phyloP scores from a whole-genome alignment of 306 rosid genomes.

The Dicorynia guianensis region DNA sequence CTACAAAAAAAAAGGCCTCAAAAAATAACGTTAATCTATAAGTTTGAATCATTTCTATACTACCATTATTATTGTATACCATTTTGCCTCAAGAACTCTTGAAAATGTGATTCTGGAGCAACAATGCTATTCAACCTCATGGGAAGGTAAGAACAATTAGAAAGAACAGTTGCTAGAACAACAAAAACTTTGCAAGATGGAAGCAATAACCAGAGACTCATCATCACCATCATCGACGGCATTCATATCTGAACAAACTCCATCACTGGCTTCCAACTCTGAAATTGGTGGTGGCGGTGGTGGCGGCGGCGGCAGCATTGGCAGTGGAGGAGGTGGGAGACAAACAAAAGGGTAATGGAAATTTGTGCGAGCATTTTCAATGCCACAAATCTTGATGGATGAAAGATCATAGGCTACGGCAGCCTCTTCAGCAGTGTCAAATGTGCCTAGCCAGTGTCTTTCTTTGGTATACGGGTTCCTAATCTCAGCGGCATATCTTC shows the following conservation, averaged over 20 bases:
- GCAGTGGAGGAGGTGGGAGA: conserved; percentile 22
- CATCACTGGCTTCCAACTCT: conserved; percentile 27
- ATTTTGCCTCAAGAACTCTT: too few relatives aligned
- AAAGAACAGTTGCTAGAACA: conserved; percentile 13
- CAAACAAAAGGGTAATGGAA: conserved; percentile 40
- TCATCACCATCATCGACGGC: conserved; percentile 34
- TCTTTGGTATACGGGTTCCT: conserved; percentile 47
- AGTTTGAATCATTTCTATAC: too few relatives aligned
- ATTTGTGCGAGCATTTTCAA: conserved; percentile 38
- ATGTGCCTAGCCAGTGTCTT: conserved; percentile 50
- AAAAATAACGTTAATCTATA: too few relatives aligned
- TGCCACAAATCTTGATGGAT: conserved; percentile 44
- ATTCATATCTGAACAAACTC: conserved; percentile 1
- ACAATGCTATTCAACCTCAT: too few relatives aligned
- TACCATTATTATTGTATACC: too few relatives aligned
- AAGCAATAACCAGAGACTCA: conserved; percentile 49
- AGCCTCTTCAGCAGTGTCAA: conserved; percentile 49
- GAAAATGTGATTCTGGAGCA: too few relatives aligned
- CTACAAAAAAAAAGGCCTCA: too few relatives aligned
- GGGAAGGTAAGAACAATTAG: not conserved
- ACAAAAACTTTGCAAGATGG: conserved; percentile 45
- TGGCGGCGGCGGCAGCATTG: not conserved
- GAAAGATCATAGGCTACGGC: conserved; percentile 44
- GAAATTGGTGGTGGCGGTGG: conserved; percentile 5
- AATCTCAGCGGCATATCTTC: conserved; percentile 49